Evolutionary conservation across 148 eudicot genomes (phyloP).

Genomic region (Diospyros kaki): DNA sequence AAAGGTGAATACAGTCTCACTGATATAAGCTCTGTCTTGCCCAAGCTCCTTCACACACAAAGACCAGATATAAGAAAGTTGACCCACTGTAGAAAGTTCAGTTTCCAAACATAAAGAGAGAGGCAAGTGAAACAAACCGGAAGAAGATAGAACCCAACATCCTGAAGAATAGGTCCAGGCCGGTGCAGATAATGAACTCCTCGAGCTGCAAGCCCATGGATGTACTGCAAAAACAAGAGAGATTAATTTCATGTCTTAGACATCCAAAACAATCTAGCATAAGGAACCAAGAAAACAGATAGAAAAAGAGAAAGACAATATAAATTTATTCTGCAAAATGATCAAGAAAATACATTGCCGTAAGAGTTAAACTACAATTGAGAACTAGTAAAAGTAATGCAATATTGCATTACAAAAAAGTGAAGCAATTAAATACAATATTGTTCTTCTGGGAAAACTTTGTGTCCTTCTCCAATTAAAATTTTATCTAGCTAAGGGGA

Average conservation of each 20-base stretch:
- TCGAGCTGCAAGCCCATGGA: conserved; percentile 94
- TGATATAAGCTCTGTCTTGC: conserved; percentile 75
- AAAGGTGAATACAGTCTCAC: conserved; percentile 75
- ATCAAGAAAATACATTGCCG: neutral
- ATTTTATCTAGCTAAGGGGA: too few species aligned
- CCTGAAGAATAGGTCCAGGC: conserved; percentile 90
- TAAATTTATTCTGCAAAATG: neutral
- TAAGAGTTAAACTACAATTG: neutral
- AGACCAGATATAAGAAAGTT: conserved; percentile 5
- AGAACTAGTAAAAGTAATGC: neutral
- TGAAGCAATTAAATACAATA: neutral
- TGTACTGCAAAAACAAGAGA: conserved; percentile 52
- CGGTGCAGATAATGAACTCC: conserved; percentile 96
- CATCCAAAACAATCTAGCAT: neutral
- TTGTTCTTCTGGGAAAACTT: neutral
- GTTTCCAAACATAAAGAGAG: neutral
- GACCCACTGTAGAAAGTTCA: neutral
- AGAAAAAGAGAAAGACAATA: neutral
- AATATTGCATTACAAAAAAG: neutral
- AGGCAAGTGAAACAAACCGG: conserved; percentile 45
- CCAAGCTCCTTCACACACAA: conserved; percentile 71
- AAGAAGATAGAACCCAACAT: conserved; percentile 88
- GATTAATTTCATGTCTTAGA: neutral
- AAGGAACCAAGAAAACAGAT: neutral
- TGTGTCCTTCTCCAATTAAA: too few species aligned